These are phyloP conservation scores for Chrysoporthe deuterocubensis DNA, from an alignment of 2,329 filamentous ascomycete genomes.

Conservation along the genomic window DNA sequence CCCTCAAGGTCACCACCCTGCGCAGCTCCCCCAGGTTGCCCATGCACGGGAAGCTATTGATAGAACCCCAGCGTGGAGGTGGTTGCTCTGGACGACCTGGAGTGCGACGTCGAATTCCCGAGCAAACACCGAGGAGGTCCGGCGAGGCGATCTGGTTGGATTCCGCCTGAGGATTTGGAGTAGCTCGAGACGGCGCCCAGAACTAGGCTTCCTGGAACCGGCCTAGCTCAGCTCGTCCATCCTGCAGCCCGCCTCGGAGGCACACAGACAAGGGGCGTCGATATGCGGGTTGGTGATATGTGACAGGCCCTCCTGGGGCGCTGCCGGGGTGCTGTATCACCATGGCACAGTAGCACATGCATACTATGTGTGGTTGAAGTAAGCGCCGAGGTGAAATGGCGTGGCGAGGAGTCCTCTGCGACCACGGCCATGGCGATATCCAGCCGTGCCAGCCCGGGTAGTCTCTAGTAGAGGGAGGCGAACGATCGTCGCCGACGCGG, in stretches of 20 bases:
- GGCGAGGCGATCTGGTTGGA: conserved; percentile 22
- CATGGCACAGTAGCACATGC: neutral
- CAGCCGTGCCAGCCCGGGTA: no score
- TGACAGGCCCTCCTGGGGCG: neutral
- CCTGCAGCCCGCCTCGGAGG: neutral
- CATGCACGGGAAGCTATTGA: neutral
- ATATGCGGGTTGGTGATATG: conserved; percentile 2
- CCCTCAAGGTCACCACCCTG: neutral
- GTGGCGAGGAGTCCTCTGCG: no score
- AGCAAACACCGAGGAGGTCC: conserved; percentile 16
- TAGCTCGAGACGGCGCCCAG: conserved; percentile 1
- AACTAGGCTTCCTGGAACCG: conserved; percentile 11
- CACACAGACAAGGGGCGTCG: neutral
- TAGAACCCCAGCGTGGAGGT: neutral
- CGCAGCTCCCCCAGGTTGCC: neutral
- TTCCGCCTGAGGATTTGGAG: neutral
- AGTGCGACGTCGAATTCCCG: conserved; percentile 6
- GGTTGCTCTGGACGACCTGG: no score
- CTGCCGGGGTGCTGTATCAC: neutral
- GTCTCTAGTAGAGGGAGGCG: no score
- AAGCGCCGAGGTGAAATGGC: neutral
- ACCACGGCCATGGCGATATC: no score
- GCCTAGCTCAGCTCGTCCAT: conserved; percentile 8
- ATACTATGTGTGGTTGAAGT: neutral
- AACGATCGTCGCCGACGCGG: no score